phyloP scores from a whole-genome alignment of 2,329 filamentous ascomycete species.

The Nemania sp. region DNA sequence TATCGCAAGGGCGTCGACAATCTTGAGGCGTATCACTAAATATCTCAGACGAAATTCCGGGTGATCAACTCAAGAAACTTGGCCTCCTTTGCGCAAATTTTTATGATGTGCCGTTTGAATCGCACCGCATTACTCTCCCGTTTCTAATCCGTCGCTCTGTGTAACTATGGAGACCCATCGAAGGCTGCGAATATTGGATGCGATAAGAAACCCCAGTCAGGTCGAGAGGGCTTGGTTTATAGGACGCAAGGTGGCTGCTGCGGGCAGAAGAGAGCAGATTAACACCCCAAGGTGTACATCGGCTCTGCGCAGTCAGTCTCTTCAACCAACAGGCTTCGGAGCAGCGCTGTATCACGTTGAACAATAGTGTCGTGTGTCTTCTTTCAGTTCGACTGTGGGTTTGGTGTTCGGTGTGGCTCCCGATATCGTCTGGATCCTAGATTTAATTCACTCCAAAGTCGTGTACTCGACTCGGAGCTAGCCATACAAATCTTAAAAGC shows the following conservation, averaged over 20 bases:
- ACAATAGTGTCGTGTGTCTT: not conserved
- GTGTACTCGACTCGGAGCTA: constrained; percentile 2
- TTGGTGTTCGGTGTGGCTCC: constrained; percentile 2
- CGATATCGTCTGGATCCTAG: not conserved
- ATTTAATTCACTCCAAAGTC: constrained; percentile 5
- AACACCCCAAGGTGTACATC: not conserved
- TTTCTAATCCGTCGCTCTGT: constrained; percentile 22
- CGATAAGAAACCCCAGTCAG: constrained; percentile 4
- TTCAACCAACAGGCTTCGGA: not conserved
- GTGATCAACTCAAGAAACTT: not conserved
- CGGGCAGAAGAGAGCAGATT: not conserved
- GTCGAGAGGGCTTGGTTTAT: constrained; percentile 18
- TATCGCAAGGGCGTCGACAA: not conserved
- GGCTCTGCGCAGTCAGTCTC: constrained; percentile 2
- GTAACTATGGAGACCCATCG: constrained; percentile 21
- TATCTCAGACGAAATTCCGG: not conserved
- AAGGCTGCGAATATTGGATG: not conserved
- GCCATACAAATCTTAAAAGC: constrained; percentile 6
- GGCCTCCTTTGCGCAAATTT: not conserved
- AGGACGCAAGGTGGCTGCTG: constrained; percentile 19
- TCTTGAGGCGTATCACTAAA: not conserved
- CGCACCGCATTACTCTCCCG: constrained; percentile 18
- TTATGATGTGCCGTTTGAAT: not conserved
- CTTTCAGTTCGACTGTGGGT: too few species aligned
- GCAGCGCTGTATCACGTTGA: not conserved